A percentile compares a stretch with the other conserved stretches of the same genome.
Conservation (phyloP, 148 eudicot species). For the Silene latifolia region DNA sequence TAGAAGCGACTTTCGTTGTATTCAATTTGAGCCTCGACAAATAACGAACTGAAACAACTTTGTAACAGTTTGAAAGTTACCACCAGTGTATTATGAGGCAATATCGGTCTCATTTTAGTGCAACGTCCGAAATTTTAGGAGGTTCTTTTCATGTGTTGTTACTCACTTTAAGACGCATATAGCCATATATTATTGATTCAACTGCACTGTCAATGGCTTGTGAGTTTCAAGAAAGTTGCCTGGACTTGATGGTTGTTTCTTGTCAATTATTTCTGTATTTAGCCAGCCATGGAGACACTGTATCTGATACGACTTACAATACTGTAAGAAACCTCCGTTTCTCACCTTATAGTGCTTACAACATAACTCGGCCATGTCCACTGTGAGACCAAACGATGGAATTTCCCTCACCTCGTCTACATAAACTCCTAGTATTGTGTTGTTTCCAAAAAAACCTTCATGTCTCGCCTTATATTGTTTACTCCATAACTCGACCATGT, state of each 20-base stretch:
- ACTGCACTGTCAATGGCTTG: constrained; percentile 10
- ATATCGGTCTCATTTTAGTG: too few species aligned
- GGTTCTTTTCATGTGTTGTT: background rate
- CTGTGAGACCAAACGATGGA: too few species aligned
- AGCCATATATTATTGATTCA: constrained; percentile 2
- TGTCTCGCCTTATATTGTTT: background rate
- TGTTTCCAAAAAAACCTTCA: background rate
- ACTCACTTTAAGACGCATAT: background rate
- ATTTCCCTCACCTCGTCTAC: background rate
- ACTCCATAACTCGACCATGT: background rate
- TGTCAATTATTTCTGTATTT: background rate
- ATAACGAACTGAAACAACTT: too few species aligned
- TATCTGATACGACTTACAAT: background rate
- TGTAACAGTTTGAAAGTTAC: too few species aligned
- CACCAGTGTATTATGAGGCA: too few species aligned
- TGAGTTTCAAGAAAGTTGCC: background rate
- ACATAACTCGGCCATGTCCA: background rate
- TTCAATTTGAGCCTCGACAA: too few species aligned
- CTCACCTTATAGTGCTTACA: background rate
- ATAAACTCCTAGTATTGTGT: background rate
- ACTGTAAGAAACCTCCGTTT: background rate
- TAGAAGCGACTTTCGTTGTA: too few species aligned
- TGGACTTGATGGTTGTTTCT: background rate
- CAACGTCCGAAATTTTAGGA: too few species aligned
- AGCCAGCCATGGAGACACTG: background rate